These are phyloP conservation scores for Cutaneotrichosporon mucoides DNA, from an alignment of 1,284 basidiomycete species.

Conservation along the genomic window DNA sequence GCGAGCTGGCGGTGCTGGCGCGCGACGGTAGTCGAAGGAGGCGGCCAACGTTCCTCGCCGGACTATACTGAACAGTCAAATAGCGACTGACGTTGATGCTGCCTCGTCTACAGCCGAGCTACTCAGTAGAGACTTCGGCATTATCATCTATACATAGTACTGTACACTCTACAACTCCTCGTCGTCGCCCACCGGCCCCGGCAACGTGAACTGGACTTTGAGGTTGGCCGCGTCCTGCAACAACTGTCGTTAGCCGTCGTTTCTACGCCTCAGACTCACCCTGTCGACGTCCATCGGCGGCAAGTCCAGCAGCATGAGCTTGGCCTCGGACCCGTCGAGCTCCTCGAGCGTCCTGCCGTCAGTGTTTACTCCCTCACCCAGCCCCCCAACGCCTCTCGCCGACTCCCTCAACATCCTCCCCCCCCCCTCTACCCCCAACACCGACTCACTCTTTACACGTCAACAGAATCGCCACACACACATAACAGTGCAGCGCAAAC, in stretches of 20 bases:
- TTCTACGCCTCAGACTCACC: too few relatives aligned
- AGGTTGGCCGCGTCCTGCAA: slow-evolving; percentile 44
- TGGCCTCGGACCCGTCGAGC: slow-evolving; percentile 45
- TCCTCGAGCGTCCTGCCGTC: slow-evolving; percentile 37
- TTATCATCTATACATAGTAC: too few relatives aligned
- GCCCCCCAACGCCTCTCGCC: too few relatives aligned
- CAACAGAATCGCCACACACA: slow-evolving; percentile 43
- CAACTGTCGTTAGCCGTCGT: slow-evolving; percentile 11
- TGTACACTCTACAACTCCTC: slow-evolving; percentile 6
- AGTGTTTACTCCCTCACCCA: too few relatives aligned
- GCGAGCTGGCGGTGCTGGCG: too few relatives aligned
- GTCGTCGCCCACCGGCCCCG: slow-evolving; percentile 28
- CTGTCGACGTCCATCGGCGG: slow-evolving; percentile 47
- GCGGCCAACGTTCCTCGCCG: too few relatives aligned
- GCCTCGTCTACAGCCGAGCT: too few relatives aligned
- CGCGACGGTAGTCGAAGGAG: too few relatives aligned
- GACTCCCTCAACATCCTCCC: too few relatives aligned
- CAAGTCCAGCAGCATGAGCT: slow-evolving; percentile 45
- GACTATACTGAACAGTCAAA: too few relatives aligned
- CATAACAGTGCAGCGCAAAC: slow-evolving; percentile 46
- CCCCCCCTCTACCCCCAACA: neutral
- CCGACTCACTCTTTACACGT: slow-evolving; percentile 44
- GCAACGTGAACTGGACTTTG: slow-evolving; percentile 32
- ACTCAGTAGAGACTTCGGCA: too few relatives aligned
- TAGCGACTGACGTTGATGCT: too few relatives aligned